Evolutionary conservation across 2,329 filamentous ascomycete species (phyloP), one percentile per base, ranked within the genome.

Genomic region (Cytospora piceicola): DNA sequence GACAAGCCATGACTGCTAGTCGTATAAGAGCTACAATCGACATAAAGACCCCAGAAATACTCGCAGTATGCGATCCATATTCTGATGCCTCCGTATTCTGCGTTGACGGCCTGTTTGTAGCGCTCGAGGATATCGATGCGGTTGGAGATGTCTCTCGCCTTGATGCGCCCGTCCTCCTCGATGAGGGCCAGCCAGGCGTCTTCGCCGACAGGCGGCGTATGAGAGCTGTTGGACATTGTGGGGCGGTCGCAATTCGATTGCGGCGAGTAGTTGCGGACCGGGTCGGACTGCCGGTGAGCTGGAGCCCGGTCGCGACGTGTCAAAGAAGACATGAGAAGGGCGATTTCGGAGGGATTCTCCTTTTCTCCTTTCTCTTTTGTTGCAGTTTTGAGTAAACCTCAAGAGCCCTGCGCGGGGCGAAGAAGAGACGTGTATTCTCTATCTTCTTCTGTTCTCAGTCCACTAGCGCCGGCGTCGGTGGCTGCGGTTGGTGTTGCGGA

Each of bases 21-120:
- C n/a, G 53, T 65, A 65, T 82, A 75, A 52, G 77, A 83, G 74
- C 89, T 86, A 71, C 86, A 88, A 70, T 86, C 85, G 60, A 83
- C 82, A 75, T 91, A 89, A 14, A 93, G 86, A 24, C 85, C 85
- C 82, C 89, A 89, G 69, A 94, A 88, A 77, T 90, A 94, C 72
- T 93, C 88, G 76, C 89, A 92, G 74, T 94, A 94, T 32, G 88
- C 84, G 67, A 88, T 83, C 92, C 92, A 95, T 51, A 94, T 80
- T 69, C 85, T 87, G 67, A 90, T 81, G 72, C 91, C 94, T 70
- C 85, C 88, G 14, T 90, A 89, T 76, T 94, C 91, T 61, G 91
- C 88, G 65, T 80, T 78, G 27, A 90, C 85, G 65, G 91, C 91
- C 70, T 84, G 85, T 71, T 90, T 88, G 77, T 88, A 93, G 54